Base-by-base conservation (phyloP, 257 asterid species). In the Plectranthus barbatus region DNA sequence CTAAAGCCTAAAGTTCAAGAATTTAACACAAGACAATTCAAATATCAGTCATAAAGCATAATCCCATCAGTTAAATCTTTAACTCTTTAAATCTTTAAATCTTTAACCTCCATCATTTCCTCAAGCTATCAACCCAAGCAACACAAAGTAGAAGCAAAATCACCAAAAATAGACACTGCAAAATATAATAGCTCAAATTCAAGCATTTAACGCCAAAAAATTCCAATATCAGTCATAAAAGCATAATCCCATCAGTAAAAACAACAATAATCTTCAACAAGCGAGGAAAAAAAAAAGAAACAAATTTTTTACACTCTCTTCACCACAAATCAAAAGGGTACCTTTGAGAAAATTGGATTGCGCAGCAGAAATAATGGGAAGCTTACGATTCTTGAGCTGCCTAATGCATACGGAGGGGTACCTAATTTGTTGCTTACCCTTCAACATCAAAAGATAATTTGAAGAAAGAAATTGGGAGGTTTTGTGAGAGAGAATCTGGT, bases 321-420 rank as follows among this genome's bases (percentile, higher is more conserved):
- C 5, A 6, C 63, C 34, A 14, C 5, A 18, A 60, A 31, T 9
- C 19, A 45, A 66, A 50, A 36, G 19, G 37, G 34, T 64, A 88
- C 96, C 96, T 82, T 54, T 80, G 1, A 83, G 50, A 68, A 88
- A 66, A 80, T 77, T 83, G 71, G 83, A 81, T 47, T 83, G 92
- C 9, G 72, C 74, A 48, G 95, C 88, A 59, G 53, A 75, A 34
- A 79, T 56, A 11, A 58, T 23, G 7, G 84, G 82, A 69, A 57
- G 42, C 55, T 45, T 73, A 42, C 39, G 74, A 66, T 55, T 74
- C 61, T 60, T 81, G 55, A 61, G 69, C 60, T 45, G 73, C 61
- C 46, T 76, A 70, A 74, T 47, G 41, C 41, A 72, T 37, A 68
- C 14, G 33, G 71, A 57, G 7, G 84, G 74, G n/a, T 41, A 23